Conservation (phyloP, 2,329 filamentous ascomycete species). For the Tolypocladium guangdongense region DNA sequence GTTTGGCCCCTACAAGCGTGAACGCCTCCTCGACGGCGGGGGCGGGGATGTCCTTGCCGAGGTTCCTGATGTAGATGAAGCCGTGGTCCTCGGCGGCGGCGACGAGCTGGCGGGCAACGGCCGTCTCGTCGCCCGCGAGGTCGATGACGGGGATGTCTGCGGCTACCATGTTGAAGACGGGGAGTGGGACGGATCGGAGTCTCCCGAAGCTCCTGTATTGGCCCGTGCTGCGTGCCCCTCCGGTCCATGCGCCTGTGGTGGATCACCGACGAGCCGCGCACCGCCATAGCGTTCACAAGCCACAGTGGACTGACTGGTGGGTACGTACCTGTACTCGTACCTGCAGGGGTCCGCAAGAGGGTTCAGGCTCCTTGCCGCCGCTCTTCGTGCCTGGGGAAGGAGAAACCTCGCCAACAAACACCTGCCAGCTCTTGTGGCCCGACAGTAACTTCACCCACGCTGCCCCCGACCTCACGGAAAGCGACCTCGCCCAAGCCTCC, state of each 20-base stretch:
- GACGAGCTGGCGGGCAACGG: constrained; percentile 58
- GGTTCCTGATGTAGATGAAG: constrained; percentile 80
- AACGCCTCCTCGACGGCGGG: constrained; percentile 62
- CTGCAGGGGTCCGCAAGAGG: no score
- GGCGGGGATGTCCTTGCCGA: constrained; percentile 55
- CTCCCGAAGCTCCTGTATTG: background rate
- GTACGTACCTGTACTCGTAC: no score
- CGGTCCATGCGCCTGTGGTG: no score
- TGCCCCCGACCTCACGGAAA: background rate
- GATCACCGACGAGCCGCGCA: background rate
- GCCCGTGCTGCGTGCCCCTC: no score
- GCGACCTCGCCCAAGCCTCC: background rate
- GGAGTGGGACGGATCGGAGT: background rate
- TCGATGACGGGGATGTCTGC: constrained; percentile 71
- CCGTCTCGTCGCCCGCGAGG: constrained; percentile 47
- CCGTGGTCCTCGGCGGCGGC: constrained; percentile 73
- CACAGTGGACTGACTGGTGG: background rate
- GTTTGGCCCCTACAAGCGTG: constrained; percentile 44
- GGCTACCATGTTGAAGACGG: background rate
- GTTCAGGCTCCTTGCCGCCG: background rate
- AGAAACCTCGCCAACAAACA: background rate
- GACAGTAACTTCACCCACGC: background rate
- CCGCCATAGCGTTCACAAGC: background rate
- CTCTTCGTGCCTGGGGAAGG: background rate
- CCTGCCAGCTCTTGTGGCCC: background rate